These are phyloP conservation scores for Linum usitatissimum DNA, from an alignment of 345 rosid species.

Conservation along the genomic window DNA sequence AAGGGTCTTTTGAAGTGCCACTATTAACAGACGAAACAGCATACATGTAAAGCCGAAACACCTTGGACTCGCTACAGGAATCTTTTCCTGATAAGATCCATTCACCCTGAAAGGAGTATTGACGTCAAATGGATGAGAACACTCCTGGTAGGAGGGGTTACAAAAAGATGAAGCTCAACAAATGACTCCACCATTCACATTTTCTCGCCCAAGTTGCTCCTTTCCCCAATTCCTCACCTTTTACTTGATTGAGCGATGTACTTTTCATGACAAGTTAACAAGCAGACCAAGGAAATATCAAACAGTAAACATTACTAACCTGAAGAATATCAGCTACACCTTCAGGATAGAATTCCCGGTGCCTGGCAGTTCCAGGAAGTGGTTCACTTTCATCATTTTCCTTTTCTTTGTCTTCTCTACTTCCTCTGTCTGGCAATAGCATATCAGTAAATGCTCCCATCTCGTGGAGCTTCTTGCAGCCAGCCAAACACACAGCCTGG, in stretches of 20 bases:
- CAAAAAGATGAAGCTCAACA: neutral
- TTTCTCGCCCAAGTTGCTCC: neutral
- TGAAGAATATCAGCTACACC: conserved; percentile 84
- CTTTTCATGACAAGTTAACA: neutral
- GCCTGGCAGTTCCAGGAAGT: conserved; percentile 98
- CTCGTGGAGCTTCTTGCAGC: conserved; percentile 98
- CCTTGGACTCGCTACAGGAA: conserved; percentile 35
- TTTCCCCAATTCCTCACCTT: no score
- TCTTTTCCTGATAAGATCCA: conserved; percentile 85
- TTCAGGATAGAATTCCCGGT: conserved; percentile 98
- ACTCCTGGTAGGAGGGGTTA: conserved; percentile 1
- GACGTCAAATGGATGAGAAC: conserved; percentile 4
- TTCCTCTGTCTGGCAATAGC: conserved; percentile 98
- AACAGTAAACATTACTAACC: conserved; percentile 34
- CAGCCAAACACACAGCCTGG: conserved; percentile 97
- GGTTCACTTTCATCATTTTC: conserved; percentile 88
- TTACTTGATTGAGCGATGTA: neutral
- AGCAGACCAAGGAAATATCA: neutral
- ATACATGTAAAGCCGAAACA: conserved; percentile 63
- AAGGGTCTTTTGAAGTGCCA: conserved; percentile 77
- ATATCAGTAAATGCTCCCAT: conserved; percentile 99
- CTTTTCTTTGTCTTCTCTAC: conserved; percentile 74
- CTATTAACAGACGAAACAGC: conserved; percentile 51
- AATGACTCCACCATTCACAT: neutral
- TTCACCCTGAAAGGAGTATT: conserved; percentile 61